phyloP scores from a whole-genome alignment of 2,329 filamentous ascomycete genomes.

The Aspergillus persii region DNA sequence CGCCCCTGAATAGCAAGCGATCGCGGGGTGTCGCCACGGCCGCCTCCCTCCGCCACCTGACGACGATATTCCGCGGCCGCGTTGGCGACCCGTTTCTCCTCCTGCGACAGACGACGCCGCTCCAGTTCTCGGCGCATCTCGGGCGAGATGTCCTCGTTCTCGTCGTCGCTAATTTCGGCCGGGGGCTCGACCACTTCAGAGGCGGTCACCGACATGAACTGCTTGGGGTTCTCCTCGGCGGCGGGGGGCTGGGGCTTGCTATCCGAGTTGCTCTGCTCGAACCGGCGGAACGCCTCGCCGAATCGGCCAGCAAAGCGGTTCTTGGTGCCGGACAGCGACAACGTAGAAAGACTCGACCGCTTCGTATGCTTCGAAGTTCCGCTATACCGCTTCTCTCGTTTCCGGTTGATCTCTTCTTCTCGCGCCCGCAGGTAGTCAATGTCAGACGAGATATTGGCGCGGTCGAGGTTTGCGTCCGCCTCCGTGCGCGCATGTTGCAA shows the following conservation, averaged over 20 bases:
- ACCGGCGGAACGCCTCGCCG: constrained; percentile 88
- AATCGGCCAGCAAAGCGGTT: constrained; percentile 84
- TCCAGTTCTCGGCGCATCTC: constrained; percentile 91
- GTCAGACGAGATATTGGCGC: constrained; percentile 69
- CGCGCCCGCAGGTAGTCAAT: constrained; percentile 78
- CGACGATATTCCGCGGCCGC: constrained; percentile 86
- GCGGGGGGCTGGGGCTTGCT: constrained; percentile 37
- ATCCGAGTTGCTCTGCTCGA: constrained; percentile 61
- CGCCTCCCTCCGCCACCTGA: constrained; percentile 64
- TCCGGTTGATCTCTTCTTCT: constrained; percentile 62
- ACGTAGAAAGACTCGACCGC: constrained; percentile 67
- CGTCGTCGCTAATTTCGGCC: constrained; percentile 63
- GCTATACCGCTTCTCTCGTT: constrained; percentile 55
- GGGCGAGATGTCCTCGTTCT: constrained; percentile 70
- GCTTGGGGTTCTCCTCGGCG: constrained; percentile 43
- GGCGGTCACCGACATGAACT: constrained; percentile 68
- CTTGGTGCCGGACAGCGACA: constrained; percentile 71
- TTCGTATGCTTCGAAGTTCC: constrained; percentile 65
- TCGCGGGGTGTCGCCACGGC: constrained; percentile 52
- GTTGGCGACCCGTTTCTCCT: constrained; percentile 84
- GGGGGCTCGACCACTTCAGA: constrained; percentile 71
- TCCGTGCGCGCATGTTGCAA: constrained; percentile 36
- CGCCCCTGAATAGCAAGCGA: constrained; percentile 89
- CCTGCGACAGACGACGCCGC: constrained; percentile 73
- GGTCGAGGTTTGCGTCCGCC: constrained; percentile 33